These are phyloP conservation scores for Anthoceros angustus DNA, from an alignment of 225 moss, liverwort and hornwort genomes.

Conservation along the genomic window DNA sequence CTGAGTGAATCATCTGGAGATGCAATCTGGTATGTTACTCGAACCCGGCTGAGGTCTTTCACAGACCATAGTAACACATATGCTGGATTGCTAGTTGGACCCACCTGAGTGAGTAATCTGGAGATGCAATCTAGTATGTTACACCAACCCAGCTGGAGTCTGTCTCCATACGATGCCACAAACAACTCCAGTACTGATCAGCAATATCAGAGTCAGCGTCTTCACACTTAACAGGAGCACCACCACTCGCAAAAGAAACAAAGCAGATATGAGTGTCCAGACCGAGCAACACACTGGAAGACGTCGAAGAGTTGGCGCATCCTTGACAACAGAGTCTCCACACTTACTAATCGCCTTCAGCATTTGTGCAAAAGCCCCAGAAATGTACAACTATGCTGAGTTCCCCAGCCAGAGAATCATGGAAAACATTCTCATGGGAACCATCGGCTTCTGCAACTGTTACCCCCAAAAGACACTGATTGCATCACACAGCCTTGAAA, in stretches of 20 bases:
- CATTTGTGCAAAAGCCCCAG: conserved; percentile 57
- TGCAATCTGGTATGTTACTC: conserved; percentile 55
- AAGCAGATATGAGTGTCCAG: conserved; percentile 8
- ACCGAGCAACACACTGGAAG: not conserved
- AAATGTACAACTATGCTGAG: conserved; percentile 53
- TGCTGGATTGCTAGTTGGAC: too few relatives aligned
- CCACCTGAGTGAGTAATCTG: too few relatives aligned
- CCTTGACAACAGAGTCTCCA: not conserved
- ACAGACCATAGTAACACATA: too few relatives aligned
- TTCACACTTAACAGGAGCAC: conserved; percentile 36
- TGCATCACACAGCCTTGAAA: not conserved
- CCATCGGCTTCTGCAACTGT: conserved; percentile 21
- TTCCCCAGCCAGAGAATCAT: conserved; percentile 58
- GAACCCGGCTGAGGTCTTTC: conserved; percentile 54
- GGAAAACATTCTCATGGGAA: conserved; percentile 53
- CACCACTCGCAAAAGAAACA: conserved; percentile 47
- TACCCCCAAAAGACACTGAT: not conserved
- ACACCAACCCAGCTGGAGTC: conserved; percentile 57
- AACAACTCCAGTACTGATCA: conserved; percentile 50
- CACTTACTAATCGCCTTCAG: conserved; percentile 52
- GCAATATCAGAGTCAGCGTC: conserved; percentile 46
- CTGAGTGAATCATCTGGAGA: too few relatives aligned
- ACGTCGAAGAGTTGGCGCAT: not conserved
- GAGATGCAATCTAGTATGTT: conserved; percentile 51
- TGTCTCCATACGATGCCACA: conserved; percentile 46